Conservation (phyloP, 805 yeast species). For the Tetrapisispora iriomotensis region DNA sequence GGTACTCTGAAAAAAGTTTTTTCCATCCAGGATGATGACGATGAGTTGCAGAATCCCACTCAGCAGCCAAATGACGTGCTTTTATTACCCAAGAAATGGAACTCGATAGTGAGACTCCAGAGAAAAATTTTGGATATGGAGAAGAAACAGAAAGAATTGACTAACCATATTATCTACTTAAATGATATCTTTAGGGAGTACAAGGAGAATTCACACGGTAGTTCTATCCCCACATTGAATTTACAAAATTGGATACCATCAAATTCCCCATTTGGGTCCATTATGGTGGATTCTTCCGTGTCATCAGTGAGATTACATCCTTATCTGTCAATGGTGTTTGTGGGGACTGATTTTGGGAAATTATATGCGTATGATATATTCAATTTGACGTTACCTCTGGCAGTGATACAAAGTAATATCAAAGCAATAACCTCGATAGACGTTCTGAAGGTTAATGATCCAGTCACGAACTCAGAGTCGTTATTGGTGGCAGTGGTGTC, state of each 20-base stretch:
- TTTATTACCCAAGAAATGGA: slow-evolving; percentile 56
- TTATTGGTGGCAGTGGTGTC: slow-evolving; percentile 38
- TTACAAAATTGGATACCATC: slow-evolving; percentile 53
- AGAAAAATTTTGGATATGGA: slow-evolving; percentile 64
- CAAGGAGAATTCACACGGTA: neutral
- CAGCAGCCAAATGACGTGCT: no score
- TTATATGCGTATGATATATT: slow-evolving; percentile 60
- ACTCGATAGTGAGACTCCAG: slow-evolving; percentile 73
- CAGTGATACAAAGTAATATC: slow-evolving; percentile 65
- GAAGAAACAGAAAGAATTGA: slow-evolving; percentile 40
- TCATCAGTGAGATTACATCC: slow-evolving; percentile 69
- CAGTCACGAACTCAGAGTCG: slow-evolving; percentile 4
- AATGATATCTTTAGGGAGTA: neutral
- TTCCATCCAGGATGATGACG: no score
- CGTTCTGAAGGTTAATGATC: slow-evolving; percentile 7
- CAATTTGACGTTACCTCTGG: slow-evolving; percentile 52
- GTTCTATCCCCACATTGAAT: neutral
- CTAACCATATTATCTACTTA: slow-evolving; percentile 33
- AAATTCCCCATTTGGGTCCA: slow-evolving; percentile 33
- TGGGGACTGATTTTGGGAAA: slow-evolving; percentile 65
- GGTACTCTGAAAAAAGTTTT: no score
- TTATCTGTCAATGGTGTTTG: slow-evolving; percentile 48
- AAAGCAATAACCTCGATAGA: slow-evolving; percentile 40
- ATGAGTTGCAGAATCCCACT: no score
- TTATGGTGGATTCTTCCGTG: slow-evolving; percentile 52